Evolutionary conservation across 1,284 basidiomycete genomes (phyloP), one percentile per base, ranked within the genome.

Genomic region (Moniliophthora roreri): DNA sequence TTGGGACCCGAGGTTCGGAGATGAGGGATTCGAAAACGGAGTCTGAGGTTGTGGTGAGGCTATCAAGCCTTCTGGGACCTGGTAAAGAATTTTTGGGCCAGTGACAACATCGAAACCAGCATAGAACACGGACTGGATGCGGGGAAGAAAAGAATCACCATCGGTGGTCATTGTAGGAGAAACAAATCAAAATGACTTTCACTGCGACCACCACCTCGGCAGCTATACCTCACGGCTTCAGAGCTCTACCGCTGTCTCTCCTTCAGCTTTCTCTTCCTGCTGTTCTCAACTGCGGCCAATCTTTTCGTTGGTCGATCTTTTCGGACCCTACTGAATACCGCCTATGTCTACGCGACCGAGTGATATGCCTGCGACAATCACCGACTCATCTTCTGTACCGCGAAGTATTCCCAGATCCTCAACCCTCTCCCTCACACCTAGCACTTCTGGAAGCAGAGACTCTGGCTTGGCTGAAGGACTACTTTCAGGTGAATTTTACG

Each of bases 31-130:
- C 3, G 68, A 58, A 9, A 74, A 68, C 1, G 79, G 74, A 3
- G 72, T 77, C 10, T 81, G 73, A 3, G 79, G 72, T 37, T 70
- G 72, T 5, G 75, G 70, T 48, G 71, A 65, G 40, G 79, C 74
- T 57, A 95, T 91, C 38, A 91, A 81, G 34, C 86, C 91, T 68
- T 96, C 94, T 0, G 93, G 93, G 6, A 96, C 91, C 68, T 95
- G 93, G 62, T 87, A 91, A 20, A 93, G 82, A 50, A 96, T 88
- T 67, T 91, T 91, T 13, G 92, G 89, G 0, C 93, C 94, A 60
- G 88, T 81, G 7, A 76, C 76, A 42, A 87, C 79, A 68, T 96
- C 92, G 65, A 96, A 96, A 11, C 89, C 84, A 13, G 91, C 87
- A 63, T 93, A 93, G 73, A 95, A 93, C 8, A 95, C 86, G 11